phyloP scores from a whole-genome alignment of 176 grass and related monocot genomes.

The Oryza punctata region DNA sequence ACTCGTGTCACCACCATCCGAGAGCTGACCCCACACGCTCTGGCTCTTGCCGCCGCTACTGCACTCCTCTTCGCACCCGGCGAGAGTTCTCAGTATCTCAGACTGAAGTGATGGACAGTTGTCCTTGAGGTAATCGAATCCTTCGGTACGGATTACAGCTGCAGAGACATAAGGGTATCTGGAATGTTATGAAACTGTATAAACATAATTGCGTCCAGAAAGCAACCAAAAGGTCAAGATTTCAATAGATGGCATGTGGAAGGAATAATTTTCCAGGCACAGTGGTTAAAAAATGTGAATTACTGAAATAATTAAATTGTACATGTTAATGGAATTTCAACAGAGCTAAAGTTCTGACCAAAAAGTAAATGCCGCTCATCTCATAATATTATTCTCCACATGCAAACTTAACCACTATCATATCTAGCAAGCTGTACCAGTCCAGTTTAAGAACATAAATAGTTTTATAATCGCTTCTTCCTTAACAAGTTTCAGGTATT shows the following conservation, averaged over 20 bases:
- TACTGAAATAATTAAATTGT: neutral
- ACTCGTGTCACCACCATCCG: slow-evolving; percentile 69
- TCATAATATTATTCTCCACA: neutral
- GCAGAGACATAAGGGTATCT: slow-evolving; percentile 78
- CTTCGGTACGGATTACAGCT: slow-evolving; percentile 87
- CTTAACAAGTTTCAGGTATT: neutral
- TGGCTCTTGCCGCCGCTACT: slow-evolving; percentile 77
- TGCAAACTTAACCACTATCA: neutral
- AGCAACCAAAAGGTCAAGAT: slow-evolving; percentile 9
- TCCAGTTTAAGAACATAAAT: neutral
- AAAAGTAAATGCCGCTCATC: slow-evolving; percentile 12
- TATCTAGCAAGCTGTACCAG: neutral
- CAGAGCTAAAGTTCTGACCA: neutral
- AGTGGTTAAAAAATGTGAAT: neutral
- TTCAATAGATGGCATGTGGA: neutral
- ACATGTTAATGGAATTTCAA: neutral
- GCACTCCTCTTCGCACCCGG: slow-evolving; percentile 72
- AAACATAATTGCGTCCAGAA: slow-evolving; percentile 46
- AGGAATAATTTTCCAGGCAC: slow-evolving; percentile 7
- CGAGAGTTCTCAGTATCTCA: slow-evolving; percentile 79
- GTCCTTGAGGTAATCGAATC: slow-evolving; percentile 80
- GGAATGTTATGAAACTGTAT: slow-evolving; percentile 64
- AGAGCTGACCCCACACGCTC: slow-evolving; percentile 82
- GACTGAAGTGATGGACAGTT: slow-evolving; percentile 77
- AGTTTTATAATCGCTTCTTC: neutral